Conservation (phyloP, 306 rosid genomes). For the Erythrophleum fordii region DNA sequence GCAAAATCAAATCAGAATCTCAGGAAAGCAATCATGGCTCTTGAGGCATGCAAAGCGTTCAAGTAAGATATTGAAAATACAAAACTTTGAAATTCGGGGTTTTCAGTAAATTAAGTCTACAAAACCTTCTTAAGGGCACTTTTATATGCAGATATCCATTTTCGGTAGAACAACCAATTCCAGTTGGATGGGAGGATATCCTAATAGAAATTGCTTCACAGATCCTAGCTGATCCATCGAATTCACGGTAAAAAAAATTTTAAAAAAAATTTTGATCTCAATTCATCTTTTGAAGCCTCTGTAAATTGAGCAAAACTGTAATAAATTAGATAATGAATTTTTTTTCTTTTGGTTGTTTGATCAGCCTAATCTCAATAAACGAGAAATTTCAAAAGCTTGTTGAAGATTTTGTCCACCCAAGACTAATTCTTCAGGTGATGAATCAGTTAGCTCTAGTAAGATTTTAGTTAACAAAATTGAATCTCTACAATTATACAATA, state of each 20-base stretch:
- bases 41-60: conserved; percentile 93
- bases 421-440: conserved; percentile 75
- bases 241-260: conserved; percentile 53
- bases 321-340: not conserved
- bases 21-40: conserved; percentile 87
- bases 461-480: no score
- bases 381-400: conserved; percentile 86
- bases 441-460: not conserved
- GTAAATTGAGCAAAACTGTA: not conserved
- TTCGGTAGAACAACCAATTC: conserved; percentile 78
- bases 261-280: not conserved
- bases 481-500: no score
- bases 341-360: conserved; percentile 22
- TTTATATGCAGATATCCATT: conserved; percentile 71
- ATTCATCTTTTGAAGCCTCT: not conserved
- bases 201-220: conserved; percentile 68
- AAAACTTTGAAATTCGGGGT: not conserved
- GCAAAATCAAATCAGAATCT: conserved; percentile 74
- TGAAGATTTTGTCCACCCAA: conserved; percentile 75
- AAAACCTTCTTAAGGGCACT: conserved; percentile 35
- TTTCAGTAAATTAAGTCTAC: not conserved
- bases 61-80: conserved; percentile 52
- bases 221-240: conserved; percentile 75
- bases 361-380: conserved; percentile 58
- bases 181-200: conserved; percentile 82